Base-by-base conservation (phyloP, 164 flowering plant genomes). In the Dillenia suffruticosa region DNA sequence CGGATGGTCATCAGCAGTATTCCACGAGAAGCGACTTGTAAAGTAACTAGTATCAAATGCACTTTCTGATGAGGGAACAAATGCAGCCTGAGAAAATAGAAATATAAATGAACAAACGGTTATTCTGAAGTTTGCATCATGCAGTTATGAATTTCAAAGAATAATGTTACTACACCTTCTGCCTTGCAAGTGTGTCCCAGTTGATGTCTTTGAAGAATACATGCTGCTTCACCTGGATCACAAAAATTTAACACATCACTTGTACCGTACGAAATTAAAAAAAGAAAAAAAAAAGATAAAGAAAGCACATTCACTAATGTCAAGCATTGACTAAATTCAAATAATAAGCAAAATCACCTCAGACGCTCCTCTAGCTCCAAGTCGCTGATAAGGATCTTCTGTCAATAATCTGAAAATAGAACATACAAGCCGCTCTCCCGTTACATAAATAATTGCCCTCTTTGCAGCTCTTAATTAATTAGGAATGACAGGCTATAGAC, bases 171-270 rank as follows among this genome's bases (percentile, higher is more conserved):
- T 32, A 52, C 47, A 95, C 99, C 98, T 95, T 95, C 76, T 92
- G 99, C 72, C 99, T 81, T 15, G 97, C 97, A 65, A 92, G 89
- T 26, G 99, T 95, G 66, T 92, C 96, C 99, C 99, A 95, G 72
- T 92, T 95, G 66, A 92, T 90, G 70, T 92, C 87, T 73, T 88
- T 84, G 77, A 95, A 95, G 78, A 92, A 95, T 8, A 68, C 70
- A 76, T 95, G 99, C 65, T 84, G 85, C 78, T 95, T 95, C 74
- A 95, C 99, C 99, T 95, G 84, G 44, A 72, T 60, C 43, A 63
- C 32, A 52, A 58, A 43, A 43, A 60, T 53, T 17, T 12, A 45
- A 12, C 12, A 58, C 45, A 56, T 66, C 24, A 60, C 17, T 56
- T 58, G 54, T 4, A 32, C 5, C 5, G 40, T 32, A 58, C 24